Conservation (phyloP, 352 stramenopile species). For the Pythium scleroteichum region DNA sequence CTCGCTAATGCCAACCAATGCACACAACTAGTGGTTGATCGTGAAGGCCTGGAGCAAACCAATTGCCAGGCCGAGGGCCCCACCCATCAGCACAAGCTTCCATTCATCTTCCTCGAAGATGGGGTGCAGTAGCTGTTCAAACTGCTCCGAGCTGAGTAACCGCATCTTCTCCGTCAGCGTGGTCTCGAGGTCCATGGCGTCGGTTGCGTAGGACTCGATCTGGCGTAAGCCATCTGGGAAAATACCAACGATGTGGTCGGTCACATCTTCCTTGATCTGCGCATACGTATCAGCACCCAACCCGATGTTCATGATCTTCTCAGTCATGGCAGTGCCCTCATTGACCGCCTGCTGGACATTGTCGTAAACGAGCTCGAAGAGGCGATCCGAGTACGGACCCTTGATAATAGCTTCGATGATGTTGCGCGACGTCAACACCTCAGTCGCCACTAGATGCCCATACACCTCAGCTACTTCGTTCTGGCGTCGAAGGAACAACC, state of each 20-base stretch:
- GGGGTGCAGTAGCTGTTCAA: constrained; percentile 96
- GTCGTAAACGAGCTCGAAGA: constrained; percentile 88
- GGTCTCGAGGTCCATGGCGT: constrained; percentile 89
- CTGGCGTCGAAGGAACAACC: constrained; percentile 94
- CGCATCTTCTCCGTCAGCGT: constrained; percentile 94
- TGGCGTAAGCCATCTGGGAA: constrained; percentile 89
- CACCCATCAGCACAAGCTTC: constrained; percentile 97
- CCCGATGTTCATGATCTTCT: constrained; percentile 86
- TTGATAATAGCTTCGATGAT: constrained; percentile 91
- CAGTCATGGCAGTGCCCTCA: constrained; percentile 63
- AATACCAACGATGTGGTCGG: constrained; percentile 85
- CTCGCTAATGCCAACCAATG: background rate
- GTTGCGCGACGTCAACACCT: constrained; percentile 88
- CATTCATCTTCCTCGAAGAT: constrained; percentile 99
- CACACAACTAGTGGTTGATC: constrained; percentile 68
- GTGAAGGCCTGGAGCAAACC: constrained; percentile 92
- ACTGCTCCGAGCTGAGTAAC: constrained; percentile 84
- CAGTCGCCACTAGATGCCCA: constrained; percentile 75
- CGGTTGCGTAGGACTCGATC: constrained; percentile 92
- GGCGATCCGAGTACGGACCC: constrained; percentile 79
- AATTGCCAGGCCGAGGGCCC: constrained; percentile 90
- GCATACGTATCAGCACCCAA: constrained; percentile 83
- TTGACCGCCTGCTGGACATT: constrained; percentile 89
- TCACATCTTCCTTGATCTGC: constrained; percentile 88
- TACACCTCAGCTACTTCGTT: constrained; percentile 89